These are phyloP conservation scores for Aspergillus ochraceus DNA, from an alignment of 2,329 filamentous ascomycete genomes.

Conservation along the genomic window DNA sequence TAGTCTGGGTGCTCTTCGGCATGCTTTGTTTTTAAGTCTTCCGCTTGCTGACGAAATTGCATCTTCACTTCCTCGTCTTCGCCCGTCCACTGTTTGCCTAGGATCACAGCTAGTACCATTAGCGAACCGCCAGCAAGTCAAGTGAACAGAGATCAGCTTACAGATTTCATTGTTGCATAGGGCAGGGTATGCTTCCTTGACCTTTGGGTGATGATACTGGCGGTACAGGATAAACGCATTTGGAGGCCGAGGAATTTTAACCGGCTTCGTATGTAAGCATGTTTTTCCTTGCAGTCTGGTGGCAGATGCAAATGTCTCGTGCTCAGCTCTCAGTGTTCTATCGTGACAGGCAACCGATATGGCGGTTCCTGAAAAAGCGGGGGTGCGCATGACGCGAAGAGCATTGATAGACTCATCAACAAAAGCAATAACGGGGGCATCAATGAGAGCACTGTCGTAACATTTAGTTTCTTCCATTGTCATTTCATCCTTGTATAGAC, in stretches of 20 bases:
- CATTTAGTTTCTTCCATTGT: conserved; percentile 9
- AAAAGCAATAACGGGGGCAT: conserved; percentile 26
- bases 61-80: conserved; percentile 34
- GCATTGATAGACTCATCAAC: conserved; percentile 29
- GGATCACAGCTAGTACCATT: conserved; percentile 35
- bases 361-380: conserved; percentile 23
- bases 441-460: conserved; percentile 25
- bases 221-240: conserved; percentile 51
- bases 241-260: conserved; percentile 45
- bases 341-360: conserved; percentile 25
- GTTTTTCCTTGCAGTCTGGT: conserved; percentile 7
- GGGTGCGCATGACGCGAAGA: conserved; percentile 31
- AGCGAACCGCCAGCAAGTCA: conserved; percentile 8
- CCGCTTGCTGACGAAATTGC: conserved; percentile 40
- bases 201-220: conserved; percentile 37
- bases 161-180: conserved; percentile 49
- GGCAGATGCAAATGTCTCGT: conserved; percentile 2
- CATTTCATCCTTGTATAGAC: neutral
- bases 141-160: conserved; percentile 25
- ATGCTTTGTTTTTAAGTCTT: conserved; percentile 42
- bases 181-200: conserved; percentile 41
- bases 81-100: conserved; percentile 47
- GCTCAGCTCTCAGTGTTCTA: conserved; percentile 13
- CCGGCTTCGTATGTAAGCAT: conserved; percentile 19
- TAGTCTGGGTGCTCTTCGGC: conserved; percentile 43